These are phyloP conservation scores for Endoconidiophora polonica DNA, from an alignment of 2,329 filamentous ascomycete species.

Conservation along the genomic window DNA sequence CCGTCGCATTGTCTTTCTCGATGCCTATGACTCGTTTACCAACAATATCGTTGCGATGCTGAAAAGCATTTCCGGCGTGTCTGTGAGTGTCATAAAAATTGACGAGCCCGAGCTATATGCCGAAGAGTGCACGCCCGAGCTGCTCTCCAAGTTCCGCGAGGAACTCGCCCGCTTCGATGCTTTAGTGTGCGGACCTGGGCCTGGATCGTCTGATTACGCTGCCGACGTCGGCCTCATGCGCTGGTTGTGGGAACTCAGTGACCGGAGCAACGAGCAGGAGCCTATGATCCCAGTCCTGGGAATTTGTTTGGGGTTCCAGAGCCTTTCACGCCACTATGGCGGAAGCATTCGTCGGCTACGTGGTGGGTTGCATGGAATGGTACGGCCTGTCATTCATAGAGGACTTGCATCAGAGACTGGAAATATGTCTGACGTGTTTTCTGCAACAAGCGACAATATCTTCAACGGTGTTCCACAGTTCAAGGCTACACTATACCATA, in stretches of 20 bases:
- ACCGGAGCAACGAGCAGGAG: conserved; percentile 22
- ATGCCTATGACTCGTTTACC: conserved; percentile 93
- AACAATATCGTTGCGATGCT: conserved; percentile 85
- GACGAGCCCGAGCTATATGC: conserved; percentile 38
- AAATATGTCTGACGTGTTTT: conserved; percentile 11
- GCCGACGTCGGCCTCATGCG: conserved; percentile 73
- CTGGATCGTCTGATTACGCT: conserved; percentile 56
- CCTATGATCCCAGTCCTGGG: conserved; percentile 62
- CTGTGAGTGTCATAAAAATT: conserved; percentile 52
- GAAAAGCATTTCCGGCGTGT: conserved; percentile 47
- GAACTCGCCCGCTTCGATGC: conserved; percentile 52
- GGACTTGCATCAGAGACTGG: conserved; percentile 6
- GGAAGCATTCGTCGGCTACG: conserved; percentile 47
- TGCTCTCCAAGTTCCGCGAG: conserved; percentile 21
- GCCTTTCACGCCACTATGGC: conserved; percentile 52
- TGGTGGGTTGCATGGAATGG: conserved; percentile 70
- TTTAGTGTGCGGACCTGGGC: conserved; percentile 79
- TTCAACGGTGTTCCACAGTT: conserved; percentile 46
- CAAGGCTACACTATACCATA: conserved; percentile 63
- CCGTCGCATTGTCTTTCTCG: conserved; percentile 62
- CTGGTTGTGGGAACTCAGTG: conserved; percentile 44
- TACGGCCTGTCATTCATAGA: conserved; percentile 46
- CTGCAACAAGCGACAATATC: conserved; percentile 31
- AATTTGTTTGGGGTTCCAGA: conserved; percentile 82
- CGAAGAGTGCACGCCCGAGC: conserved; percentile 23